Conservation (phyloP, 2,329 filamentous ascomycete genomes). For the Fusarium algeriense region DNA sequence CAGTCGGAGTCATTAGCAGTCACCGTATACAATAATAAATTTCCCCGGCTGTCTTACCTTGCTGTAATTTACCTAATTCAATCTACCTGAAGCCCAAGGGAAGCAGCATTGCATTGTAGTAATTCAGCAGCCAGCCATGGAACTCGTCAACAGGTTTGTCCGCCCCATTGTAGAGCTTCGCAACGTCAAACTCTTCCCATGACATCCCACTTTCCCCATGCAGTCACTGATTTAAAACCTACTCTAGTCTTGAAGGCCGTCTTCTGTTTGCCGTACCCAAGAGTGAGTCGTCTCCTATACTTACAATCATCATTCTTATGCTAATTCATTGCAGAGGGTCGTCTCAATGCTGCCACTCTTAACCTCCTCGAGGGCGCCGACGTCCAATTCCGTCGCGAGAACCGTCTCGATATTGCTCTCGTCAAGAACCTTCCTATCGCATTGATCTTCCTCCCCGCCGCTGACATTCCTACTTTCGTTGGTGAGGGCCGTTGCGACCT, state of each 20-base stretch:
- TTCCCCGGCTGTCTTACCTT: slow-evolving; percentile 32
- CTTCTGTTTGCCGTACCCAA: slow-evolving; percentile 98
- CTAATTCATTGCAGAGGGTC: slow-evolving; percentile 75
- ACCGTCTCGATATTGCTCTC: slow-evolving; percentile 94
- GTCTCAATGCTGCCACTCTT: slow-evolving; percentile 87
- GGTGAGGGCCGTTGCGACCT: slow-evolving; percentile 94
- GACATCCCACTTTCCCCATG: slow-evolving; percentile 6
- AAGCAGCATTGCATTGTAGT: slow-evolving; percentile 13
- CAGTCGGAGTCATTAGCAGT: slow-evolving; percentile 45
- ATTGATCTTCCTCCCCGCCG: slow-evolving; percentile 95
- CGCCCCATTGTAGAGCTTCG: neutral
- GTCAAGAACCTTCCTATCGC: slow-evolving; percentile 97
- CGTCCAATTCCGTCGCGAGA: slow-evolving; percentile 96
- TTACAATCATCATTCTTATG: slow-evolving; percentile 11
- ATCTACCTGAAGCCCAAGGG: slow-evolving; percentile 1
- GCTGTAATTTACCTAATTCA: slow-evolving; percentile 26
- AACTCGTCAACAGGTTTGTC: slow-evolving; percentile 67
- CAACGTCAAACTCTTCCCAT: neutral
- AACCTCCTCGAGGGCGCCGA: slow-evolving; percentile 94
- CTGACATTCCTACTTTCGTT: slow-evolving; percentile 97
- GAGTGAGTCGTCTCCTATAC: slow-evolving; percentile 71
- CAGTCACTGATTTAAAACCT: slow-evolving; percentile 33
- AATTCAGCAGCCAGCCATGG: slow-evolving; percentile 54
- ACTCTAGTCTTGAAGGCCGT: slow-evolving; percentile 83
- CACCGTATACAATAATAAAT: slow-evolving; percentile 43